Conservation (phyloP, 2,329 filamentous ascomycete genomes). For the Aspergillus sp. region DNA sequence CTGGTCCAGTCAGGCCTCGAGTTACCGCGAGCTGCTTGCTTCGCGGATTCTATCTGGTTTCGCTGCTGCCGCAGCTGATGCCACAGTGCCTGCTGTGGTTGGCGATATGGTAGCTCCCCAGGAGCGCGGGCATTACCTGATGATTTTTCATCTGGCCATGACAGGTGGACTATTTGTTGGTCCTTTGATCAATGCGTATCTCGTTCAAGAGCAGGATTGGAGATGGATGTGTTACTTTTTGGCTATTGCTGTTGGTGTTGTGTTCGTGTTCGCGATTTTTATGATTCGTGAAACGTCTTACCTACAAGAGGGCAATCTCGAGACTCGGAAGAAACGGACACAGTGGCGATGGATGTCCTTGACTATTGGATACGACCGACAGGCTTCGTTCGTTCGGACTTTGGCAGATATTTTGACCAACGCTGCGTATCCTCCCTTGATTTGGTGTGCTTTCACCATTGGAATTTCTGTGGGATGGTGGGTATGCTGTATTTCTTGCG, state of each 20-base stretch:
- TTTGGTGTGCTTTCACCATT: conserved; percentile 21
- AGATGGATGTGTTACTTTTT: conserved; percentile 23
- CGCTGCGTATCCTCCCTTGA: conserved; percentile 19
- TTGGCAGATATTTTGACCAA: conserved; percentile 16
- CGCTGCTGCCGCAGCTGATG: conserved; percentile 26
- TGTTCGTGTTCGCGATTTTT: conserved; percentile 13
- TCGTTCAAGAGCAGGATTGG: conserved; percentile 17
- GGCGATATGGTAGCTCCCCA: conserved; percentile 30
- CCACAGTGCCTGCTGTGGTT: conserved; percentile 29
- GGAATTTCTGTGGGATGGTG: conserved; percentile 22
- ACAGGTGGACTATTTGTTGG: conserved; percentile 32
- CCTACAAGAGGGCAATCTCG: conserved; percentile 1
- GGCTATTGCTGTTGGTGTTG: conserved; percentile 14
- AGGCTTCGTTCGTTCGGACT: conserved; percentile 19
- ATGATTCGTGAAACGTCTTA: conserved; percentile 20
- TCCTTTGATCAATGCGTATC: conserved; percentile 25
- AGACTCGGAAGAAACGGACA: conserved; percentile 4
- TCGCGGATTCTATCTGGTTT: conserved; percentile 23
- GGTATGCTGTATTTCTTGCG: background rate
- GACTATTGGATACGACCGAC: conserved; percentile 13
- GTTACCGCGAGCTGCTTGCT: conserved; percentile 19
- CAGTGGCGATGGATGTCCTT: conserved; percentile 17
- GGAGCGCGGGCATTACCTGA: conserved; percentile 31
- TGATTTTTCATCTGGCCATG: conserved; percentile 34
- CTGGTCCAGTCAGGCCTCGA: conserved; percentile 25